phyloP scores from a whole-genome alignment of 2,329 filamentous ascomycete species.

The Fusarium mundagurra region DNA sequence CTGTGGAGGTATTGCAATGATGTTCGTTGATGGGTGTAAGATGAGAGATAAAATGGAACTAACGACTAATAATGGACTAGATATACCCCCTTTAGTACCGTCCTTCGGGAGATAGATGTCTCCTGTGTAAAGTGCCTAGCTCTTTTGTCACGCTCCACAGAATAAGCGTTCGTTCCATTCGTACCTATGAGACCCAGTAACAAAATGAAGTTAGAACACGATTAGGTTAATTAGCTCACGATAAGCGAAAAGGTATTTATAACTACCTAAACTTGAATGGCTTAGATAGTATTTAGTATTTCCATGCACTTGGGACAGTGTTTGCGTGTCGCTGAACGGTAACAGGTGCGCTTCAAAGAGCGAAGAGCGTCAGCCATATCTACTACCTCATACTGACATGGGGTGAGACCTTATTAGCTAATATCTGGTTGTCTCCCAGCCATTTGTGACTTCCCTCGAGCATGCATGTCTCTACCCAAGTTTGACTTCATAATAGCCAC shows the following conservation, averaged over 20 bases:
- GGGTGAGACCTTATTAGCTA: background rate
- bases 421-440: background rate
- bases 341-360: background rate
- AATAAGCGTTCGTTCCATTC: no score
- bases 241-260: background rate
- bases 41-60: background rate
- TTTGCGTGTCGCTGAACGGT: background rate
- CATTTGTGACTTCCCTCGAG: background rate
- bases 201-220: background rate
- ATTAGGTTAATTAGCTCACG: background rate
- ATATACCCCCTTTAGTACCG: no score
- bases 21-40: background rate
- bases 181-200: background rate
- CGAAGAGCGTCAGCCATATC: background rate
- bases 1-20: background rate
- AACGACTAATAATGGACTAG: background rate
- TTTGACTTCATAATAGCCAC: background rate
- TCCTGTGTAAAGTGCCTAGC: background rate
- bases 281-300: background rate
- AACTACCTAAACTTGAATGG: background rate
- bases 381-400: background rate
- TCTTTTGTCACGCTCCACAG: background rate
- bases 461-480: background rate
- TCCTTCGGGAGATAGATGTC: no score
- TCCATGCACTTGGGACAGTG: background rate